Evolutionary conservation across 305 asterid genomes (phyloP).

Genomic region (Ruellia speciosa): DNA sequence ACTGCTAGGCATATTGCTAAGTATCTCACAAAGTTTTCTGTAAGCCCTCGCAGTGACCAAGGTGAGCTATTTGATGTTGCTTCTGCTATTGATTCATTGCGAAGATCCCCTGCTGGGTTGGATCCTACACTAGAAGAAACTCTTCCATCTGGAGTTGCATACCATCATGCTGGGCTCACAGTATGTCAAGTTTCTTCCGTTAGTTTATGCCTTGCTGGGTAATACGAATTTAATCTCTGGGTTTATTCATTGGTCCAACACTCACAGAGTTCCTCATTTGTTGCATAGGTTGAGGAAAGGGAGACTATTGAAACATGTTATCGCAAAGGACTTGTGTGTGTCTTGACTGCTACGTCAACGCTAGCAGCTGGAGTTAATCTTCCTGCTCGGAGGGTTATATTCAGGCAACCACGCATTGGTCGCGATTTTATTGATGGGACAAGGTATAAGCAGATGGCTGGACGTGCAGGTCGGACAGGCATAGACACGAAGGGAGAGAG

Average conservation of each 20-base stretch:
- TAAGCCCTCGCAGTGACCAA: slow-evolving; percentile 40
- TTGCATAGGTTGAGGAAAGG: slow-evolving; percentile 84
- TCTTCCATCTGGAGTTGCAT: slow-evolving; percentile 94
- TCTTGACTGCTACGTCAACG: slow-evolving; percentile 98
- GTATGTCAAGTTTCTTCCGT: slow-evolving; percentile 34
- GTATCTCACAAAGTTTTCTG: slow-evolving; percentile 54
- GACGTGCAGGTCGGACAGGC: slow-evolving; percentile 99
- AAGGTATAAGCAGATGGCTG: slow-evolving; percentile 96
- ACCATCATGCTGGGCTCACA: slow-evolving; percentile 99
- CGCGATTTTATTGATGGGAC: slow-evolving; percentile 96
- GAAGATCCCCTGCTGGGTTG: slow-evolving; percentile 92
- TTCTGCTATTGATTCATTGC: slow-evolving; percentile 73
- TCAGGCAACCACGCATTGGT: slow-evolving; percentile 97
- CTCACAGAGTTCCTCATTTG: slow-evolving; percentile 26
- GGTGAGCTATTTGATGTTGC: slow-evolving; percentile 48
- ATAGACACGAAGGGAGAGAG: slow-evolving; percentile 99
- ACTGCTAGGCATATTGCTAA: slow-evolving; percentile 90
- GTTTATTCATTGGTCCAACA: slow-evolving; percentile 22
- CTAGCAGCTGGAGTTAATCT: slow-evolving; percentile 99
- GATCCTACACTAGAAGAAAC: slow-evolving; percentile 89
- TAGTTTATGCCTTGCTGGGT: no score
- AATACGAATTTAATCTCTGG: no score
- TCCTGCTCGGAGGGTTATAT: slow-evolving; percentile 97
- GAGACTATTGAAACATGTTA: slow-evolving; percentile 95
- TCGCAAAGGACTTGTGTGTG: slow-evolving; percentile 97